phyloP scores from a whole-genome alignment of 192 early-diverging fungal genomes.

The Coemansia sp. region DNA sequence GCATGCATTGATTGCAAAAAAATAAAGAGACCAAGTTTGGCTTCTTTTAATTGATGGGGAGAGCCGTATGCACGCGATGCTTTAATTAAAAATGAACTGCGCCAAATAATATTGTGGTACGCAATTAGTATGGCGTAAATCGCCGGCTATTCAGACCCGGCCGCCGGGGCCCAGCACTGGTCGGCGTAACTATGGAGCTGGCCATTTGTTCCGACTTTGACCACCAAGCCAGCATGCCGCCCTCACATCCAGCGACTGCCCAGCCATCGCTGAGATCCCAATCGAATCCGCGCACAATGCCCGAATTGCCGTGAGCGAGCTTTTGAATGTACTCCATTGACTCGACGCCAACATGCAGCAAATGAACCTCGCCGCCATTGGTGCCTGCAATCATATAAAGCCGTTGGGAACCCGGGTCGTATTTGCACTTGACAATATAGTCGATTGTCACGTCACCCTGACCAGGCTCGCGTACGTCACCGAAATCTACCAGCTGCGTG shows the following conservation, averaged over 20 bases:
- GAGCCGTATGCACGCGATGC: too few relatives aligned
- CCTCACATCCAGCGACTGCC: conserved; percentile 78
- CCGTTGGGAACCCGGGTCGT: conserved; percentile 64
- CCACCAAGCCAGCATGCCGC: conserved; percentile 75
- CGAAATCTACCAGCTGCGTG: conserved; percentile 65
- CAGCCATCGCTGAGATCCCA: conserved; percentile 67
- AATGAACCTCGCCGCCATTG: conserved; percentile 67
- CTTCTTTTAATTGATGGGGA: conserved; percentile 1
- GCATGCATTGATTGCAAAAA: background rate
- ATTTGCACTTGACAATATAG: conserved; percentile 83
- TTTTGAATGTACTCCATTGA: conserved; percentile 74
- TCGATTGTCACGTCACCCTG: conserved; percentile 60
- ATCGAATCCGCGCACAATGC: conserved; percentile 75
- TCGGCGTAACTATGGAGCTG: background rate
- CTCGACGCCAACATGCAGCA: conserved; percentile 78
- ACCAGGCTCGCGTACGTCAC: conserved; percentile 71
- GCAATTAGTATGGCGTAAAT: conserved; percentile 27
- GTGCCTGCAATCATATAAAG: conserved; percentile 82
- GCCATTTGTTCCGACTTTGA: conserved; percentile 12
- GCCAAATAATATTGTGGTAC: background rate
- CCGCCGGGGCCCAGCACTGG: conserved; percentile 7
- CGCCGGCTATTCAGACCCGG: conserved; percentile 13
- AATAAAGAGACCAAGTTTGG: background rate
- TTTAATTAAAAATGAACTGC: conserved; percentile 6
- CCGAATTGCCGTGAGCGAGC: conserved; percentile 78